Base-by-base conservation (phyloP, 2,329 filamentous ascomycete genomes). In the Verticillium dahliae region DNA sequence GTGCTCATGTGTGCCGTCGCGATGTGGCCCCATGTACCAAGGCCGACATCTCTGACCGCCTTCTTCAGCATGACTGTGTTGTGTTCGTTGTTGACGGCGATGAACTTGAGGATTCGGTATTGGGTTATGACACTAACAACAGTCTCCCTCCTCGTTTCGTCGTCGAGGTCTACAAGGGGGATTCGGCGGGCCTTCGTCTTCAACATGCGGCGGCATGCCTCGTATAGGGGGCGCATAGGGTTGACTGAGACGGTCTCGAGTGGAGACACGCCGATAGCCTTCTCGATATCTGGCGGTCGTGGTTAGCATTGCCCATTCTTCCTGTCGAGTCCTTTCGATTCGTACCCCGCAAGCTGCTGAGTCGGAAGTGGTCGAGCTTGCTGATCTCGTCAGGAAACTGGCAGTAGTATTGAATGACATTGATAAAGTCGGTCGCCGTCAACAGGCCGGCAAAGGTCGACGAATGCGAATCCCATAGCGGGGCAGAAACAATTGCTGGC, bases 371-470 rank as follows among this genome's bases (percentile, higher is more conserved):
- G 67, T 98, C 95, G 69, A 99, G 90, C 72, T 94, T 88, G 67
- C 88, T 87, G 64, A 98, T 85, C 62, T 93, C 90, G 67, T 96
- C 91, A 2, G 94, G 95, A 69, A 95, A 96, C 76, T 98, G 93
- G 82, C 92, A 97, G 80, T 99, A 98, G 77, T 99, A 99, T 74
- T 98, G 94, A 50, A 99, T 96, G 62, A 99, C 90, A 72, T 99
- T 99, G 78, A 99, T 96, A 75, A 95, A 99, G 77, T 99, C 95
- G 64, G 92, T 96, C 65, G 92, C 95, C 34, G 95, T 99, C 67
- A 99, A 83, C 57, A 99, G 85, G 45, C 95, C 95, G 50, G 94
- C 95, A 75, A 98, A 99, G 39, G 90, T 92, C 33, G 93, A 96
- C 4, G 89, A 91, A 67, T 90, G 89, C 33, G 94, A 97, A 75